Conservation (phyloP, 2,329 filamentous ascomycete species). For the Fonsecaea erecta region DNA sequence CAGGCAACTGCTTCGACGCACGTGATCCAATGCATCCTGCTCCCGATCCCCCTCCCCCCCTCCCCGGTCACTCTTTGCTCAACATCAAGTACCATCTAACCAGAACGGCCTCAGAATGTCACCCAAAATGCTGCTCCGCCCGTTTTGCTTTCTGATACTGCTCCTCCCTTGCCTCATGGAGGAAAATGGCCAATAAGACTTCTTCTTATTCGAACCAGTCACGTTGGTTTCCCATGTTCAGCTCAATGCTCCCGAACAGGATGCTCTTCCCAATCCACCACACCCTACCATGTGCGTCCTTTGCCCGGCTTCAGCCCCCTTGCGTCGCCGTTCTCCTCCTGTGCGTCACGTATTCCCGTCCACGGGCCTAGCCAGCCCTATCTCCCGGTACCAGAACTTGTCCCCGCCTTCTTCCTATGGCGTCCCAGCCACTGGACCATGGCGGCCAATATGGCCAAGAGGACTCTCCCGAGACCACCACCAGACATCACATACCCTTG, state of each 20-base stretch:
- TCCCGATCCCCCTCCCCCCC: not conserved
- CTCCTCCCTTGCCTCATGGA: not conserved
- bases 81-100: not conserved
- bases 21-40: not conserved
- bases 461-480: constrained; percentile 12
- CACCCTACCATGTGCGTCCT: constrained; percentile 1
- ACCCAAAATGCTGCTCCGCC: constrained; percentile 2
- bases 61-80: not conserved
- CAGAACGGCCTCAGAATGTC: constrained; percentile 1
- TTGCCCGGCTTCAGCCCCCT: not conserved
- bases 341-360: not conserved
- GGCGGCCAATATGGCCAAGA: not conserved
- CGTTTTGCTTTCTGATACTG: not conserved
- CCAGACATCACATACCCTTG: constrained; percentile 7
- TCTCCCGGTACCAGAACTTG: not conserved
- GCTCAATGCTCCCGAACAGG: not conserved
- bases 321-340: not conserved
- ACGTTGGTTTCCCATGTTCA: not conserved
- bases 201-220: not conserved
- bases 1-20: not conserved
- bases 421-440: constrained; percentile 2
- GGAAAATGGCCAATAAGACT: not conserved
- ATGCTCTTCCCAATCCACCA: not conserved
- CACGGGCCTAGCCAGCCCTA: not conserved
- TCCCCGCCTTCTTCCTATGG: not conserved